Percentiles rank a stretch among this genome's conserved stretches.
Evolutionary conservation across 2,329 filamentous ascomycete species (phyloP).

Genomic region (Camillea tinctor): DNA sequence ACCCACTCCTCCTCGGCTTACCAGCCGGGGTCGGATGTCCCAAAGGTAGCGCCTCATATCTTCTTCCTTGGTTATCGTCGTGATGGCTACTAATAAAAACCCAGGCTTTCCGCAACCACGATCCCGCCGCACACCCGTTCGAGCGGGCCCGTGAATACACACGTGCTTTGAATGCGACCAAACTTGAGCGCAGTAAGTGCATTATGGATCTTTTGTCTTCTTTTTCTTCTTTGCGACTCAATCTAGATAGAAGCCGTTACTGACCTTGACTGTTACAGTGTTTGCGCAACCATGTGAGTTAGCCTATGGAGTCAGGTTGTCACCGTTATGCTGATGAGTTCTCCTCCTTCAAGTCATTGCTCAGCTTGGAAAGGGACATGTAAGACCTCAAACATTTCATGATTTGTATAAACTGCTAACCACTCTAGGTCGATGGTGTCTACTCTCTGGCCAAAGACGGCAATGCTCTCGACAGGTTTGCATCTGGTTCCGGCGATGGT

Average conservation of each 20-base stretch:
- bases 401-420: slow-evolving; percentile 2
- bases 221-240: not conserved
- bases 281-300: slow-evolving; percentile 65
- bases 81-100: slow-evolving; percentile 30
- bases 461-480: slow-evolving; percentile 69
- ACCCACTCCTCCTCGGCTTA: slow-evolving; percentile 62
- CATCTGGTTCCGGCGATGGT: slow-evolving; percentile 82
- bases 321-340: not conserved
- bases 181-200: slow-evolving; percentile 68
- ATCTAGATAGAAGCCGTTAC: not conserved
- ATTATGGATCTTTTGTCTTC: not conserved
- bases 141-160: slow-evolving; percentile 64
- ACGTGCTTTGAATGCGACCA: slow-evolving; percentile 64
- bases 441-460: slow-evolving; percentile 82
- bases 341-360: slow-evolving; percentile 47
- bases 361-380: slow-evolving; percentile 85
- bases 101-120: slow-evolving; percentile 46
- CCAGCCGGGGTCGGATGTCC: slow-evolving; percentile 64
- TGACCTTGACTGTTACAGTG: slow-evolving; percentile 41
- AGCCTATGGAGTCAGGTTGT: slow-evolving; percentile 51
- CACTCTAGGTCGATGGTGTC: slow-evolving; percentile 68
- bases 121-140: slow-evolving; percentile 86
- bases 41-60: slow-evolving; percentile 14
- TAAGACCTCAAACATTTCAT: slow-evolving; percentile 1
- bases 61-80: slow-evolving; percentile 3